These are phyloP conservation scores for Penicillium nucicola DNA, from an alignment of 495 filamentous ascomycete genomes.

Conservation along the genomic window DNA sequence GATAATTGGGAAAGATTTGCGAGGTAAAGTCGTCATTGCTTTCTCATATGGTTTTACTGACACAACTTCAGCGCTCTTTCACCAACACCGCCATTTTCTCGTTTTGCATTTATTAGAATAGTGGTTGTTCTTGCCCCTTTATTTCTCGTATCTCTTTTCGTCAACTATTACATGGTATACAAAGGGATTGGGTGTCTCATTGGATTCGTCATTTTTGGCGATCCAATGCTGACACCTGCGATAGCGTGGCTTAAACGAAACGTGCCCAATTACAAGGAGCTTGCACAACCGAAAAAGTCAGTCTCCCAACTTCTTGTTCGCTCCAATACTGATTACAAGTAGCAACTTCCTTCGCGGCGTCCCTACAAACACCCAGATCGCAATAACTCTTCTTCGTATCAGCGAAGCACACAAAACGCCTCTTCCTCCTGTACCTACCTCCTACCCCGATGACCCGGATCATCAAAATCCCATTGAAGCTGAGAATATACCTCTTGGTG, in stretches of 20 bases:
- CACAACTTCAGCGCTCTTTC: conserved; percentile 52
- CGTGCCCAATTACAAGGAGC: conserved; percentile 58
- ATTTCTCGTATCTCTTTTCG: conserved; percentile 54
- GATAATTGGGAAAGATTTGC: conserved; percentile 73
- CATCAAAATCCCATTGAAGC: not conserved
- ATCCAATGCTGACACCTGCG: conserved; percentile 59
- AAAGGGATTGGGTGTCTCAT: conserved; percentile 22
- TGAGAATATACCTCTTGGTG: too few relatives aligned
- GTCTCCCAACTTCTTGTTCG: conserved; percentile 1
- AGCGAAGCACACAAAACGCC: conserved; percentile 74
- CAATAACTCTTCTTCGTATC: conserved; percentile 70
- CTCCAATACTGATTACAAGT: not conserved
- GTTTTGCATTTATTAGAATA: conserved; percentile 54
- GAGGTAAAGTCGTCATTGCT: conserved; percentile 44
- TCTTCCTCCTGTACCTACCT: conserved; percentile 64
- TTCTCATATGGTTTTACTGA: not conserved
- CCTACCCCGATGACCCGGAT: conserved; percentile 23
- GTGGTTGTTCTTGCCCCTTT: conserved; percentile 55
- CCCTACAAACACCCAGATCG: conserved; percentile 74
- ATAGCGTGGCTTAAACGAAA: conserved; percentile 57
- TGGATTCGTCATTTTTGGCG: conserved; percentile 69
- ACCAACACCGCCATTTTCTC: conserved; percentile 67
- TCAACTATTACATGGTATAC: conserved; percentile 25
- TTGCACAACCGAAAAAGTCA: conserved; percentile 62
- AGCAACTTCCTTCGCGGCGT: conserved; percentile 69